A percentile compares a stretch with the other conserved stretches of the same genome.
phyloP scores from a whole-genome alignment of 2,329 filamentous ascomycete species.

The Colletotrichum tropicicola region DNA sequence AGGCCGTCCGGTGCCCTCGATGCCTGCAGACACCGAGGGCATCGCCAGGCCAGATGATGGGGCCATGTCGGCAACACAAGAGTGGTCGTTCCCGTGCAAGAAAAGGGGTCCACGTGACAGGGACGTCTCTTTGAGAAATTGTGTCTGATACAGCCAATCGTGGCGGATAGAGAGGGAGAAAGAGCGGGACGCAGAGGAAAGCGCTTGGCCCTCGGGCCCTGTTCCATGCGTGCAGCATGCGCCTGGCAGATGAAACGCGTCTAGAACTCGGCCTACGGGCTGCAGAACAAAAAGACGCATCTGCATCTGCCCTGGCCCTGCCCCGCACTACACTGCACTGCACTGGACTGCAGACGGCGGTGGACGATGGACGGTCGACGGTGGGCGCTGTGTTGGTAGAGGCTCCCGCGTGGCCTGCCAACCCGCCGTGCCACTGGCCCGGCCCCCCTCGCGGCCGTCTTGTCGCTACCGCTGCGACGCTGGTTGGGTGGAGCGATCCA shows the following conservation, averaged over 20 bases:
- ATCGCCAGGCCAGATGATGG: background rate
- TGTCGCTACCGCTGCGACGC: background rate
- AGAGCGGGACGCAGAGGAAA: background rate
- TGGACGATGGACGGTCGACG: background rate
- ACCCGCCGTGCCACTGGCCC: background rate
- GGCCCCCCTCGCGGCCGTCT: background rate
- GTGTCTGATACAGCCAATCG: background rate
- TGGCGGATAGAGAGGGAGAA: constrained; percentile 10
- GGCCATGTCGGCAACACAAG: too few species aligned
- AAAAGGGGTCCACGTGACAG: background rate
- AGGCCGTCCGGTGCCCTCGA: background rate
- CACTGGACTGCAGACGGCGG: background rate
- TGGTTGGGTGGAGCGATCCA: constrained; percentile 8
- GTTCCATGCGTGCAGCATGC: constrained; percentile 27
- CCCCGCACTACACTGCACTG: background rate
- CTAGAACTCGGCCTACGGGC: constrained; percentile 16
- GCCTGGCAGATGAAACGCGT: constrained; percentile 25
- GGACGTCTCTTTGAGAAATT: background rate
- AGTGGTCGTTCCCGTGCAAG: background rate
- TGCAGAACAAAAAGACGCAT: constrained; percentile 5
- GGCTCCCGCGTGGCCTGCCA: background rate
- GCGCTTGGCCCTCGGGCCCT: constrained; percentile 3
- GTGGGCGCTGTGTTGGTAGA: background rate
- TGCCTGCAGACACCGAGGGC: background rate
- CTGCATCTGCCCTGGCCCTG: background rate